Evolutionary conservation across 305 asterid species (phyloP).

Genomic region (Fraxinus velutina): DNA sequence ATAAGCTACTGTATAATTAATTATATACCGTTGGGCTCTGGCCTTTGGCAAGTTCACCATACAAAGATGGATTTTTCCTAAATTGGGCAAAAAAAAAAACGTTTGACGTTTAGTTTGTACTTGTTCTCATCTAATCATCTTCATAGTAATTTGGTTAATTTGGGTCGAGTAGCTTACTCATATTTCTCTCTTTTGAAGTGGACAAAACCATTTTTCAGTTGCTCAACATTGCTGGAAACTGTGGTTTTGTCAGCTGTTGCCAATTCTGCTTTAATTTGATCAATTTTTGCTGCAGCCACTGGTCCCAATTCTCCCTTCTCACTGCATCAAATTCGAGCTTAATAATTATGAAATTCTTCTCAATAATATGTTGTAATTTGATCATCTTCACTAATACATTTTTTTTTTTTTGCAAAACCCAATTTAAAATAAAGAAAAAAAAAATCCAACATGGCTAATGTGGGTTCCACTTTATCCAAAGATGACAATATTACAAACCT

Average conservation of each 20-base stretch:
- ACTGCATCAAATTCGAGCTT: slow-evolving; percentile 37
- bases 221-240: slow-evolving; percentile 44
- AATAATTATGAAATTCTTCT: neutral
- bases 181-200: slow-evolving; percentile 81
- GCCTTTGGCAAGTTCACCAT: slow-evolving; percentile 74
- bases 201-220: slow-evolving; percentile 70
- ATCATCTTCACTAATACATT: neutral
- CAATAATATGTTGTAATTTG: neutral
- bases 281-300: slow-evolving; percentile 67
- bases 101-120: neutral
- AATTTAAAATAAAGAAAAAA: neutral
- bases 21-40: slow-evolving; percentile 84
- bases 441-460: neutral
- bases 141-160: neutral
- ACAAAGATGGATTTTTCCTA: slow-evolving; percentile 71
- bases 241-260: slow-evolving; percentile 41
- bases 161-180: slow-evolving; percentile 44
- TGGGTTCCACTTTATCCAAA: neutral
- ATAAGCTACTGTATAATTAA: neutral
- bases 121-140: neutral
- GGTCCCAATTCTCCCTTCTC: slow-evolving; percentile 78
- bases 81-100: slow-evolving; percentile 1
- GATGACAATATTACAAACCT: slow-evolving; percentile 38
- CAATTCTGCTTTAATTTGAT: slow-evolving; percentile 62
- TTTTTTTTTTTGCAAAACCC: neutral